Evolutionary conservation across 164 flowering plant genomes (phyloP), one percentile per base, ranked within the genome.

Genomic region (Berberis thunbergii): DNA sequence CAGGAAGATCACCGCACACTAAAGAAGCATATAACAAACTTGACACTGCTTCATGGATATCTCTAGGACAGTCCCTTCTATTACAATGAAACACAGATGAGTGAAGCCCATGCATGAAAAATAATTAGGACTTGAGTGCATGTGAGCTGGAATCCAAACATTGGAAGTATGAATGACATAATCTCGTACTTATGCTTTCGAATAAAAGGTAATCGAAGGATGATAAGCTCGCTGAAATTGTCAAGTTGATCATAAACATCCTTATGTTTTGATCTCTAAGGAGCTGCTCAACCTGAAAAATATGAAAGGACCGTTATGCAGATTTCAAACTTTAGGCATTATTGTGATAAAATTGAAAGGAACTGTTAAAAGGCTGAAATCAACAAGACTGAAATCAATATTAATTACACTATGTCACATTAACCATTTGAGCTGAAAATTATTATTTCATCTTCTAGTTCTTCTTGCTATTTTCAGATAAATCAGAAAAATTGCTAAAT

Each of bases 1-100:
- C 97, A 4, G 96, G 97, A 0, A 90, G 67, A 64, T 90, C 96
- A 6, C 88, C 97, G 70, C 83, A 86, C 66, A 88, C 80, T 63
- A 89, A 81, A 11, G 96, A 86, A 26, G 96, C 91, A 70, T 70
- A 93, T 72, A 93, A 77, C 41, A 93, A 79, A 72, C 81, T 90
- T 12, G 97, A 88, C 50, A 87, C 78, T 59, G 95, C 96, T 78
- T 88, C 97, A 54, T 80, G 83, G 44, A 93, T 75, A 54, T 86
- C 96, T 76, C 86, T 77, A 1, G 97, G 96, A 59, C 77, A 76
- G 66, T 90, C 91, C 84, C 97, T 90, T 26, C 26, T 26, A 26
- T 26, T 26, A 26, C 26, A 26, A 26, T 26, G 26, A 26, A 26
- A 26, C 26, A 26, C 26, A 26, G 26, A 26, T 26, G 26, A 26